Evolutionary conservation across 345 rosid species (phyloP), one percentile per base, ranked within the genome.

Genomic region (Dovyalis caffra): DNA sequence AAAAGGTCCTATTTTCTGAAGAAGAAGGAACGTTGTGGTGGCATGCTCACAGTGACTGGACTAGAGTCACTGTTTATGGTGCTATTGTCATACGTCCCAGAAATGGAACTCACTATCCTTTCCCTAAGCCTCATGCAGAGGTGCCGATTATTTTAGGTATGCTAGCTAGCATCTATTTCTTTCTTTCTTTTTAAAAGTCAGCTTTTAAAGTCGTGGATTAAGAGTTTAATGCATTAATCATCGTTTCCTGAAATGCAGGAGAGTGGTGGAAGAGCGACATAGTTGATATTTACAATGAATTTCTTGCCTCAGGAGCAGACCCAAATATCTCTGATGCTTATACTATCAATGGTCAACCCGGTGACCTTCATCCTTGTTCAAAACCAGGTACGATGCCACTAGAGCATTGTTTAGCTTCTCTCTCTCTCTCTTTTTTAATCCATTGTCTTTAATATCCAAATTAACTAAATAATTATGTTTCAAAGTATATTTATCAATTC

Each of bases 291-390:
- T 69, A 49, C 40, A 56, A 79, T 5, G 23, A 16, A 32, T 26
- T 73, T 65, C 18, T 0, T 2, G 47, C 8, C 33, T 28, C 79
- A 0, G 88, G 90, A 47, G 84, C 80, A 8, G 62, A 77, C 26
- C 82, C 85, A 0, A 79, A 82, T 34, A 34, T 56, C 23, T 86
- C 86, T 0, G 86, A 90, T 83, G 93, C 88, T 14, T 78, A 80
- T 64, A 88, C 85, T 1, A 85, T 85, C 31, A 88, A 86, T 72
- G 86, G 92, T 63, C 84, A 78, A 65, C 87, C 91, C 10, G 91
- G 90, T 0, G 79, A 82, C 64, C 77, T 73, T 15, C 80, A 77
- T 74, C 77, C 83, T 14, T 80, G 87, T 82, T 81, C 86, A 38
- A 69, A 64, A 71, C 60, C 76, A 76, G 84, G 61, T 51, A 47